Base-by-base conservation (phyloP, 2,329 filamentous ascomycete species). In the Aaosphaeria pasadenensis region DNA sequence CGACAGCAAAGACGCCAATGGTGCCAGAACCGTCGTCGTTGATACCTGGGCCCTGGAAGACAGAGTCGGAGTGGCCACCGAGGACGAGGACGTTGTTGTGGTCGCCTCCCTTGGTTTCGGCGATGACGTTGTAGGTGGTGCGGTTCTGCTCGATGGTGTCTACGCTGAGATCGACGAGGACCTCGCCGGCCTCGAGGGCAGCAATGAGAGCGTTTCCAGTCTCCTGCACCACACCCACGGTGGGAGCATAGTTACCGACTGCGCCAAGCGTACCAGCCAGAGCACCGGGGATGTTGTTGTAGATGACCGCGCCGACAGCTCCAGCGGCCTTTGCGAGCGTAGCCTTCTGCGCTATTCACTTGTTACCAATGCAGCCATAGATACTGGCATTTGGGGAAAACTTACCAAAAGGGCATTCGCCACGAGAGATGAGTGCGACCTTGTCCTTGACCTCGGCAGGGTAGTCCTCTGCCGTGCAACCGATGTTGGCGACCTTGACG, bases 341-440 rank as follows among this genome's bases (percentile, higher is more conserved):
- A 1, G 85, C 85, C 73, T 91, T 91, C 50, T 76, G 69, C 17
- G 82, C 33, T 36, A n/a, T 9, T 9, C 7, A 36, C 9, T 9
- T 36, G 33, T 36, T 36, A 36, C 2, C 7, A 9, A 36, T 36
- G 33, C 33, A 36, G n/a, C 7, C 3, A 36, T 4, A 9, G 33
- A 36, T 36, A 9, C 3, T n/a, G n/a, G n/a, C n/a, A n/a, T n/a
- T n/a, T n/a, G n/a, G 17, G 2, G 3, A 24, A 4, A 9, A 36
- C 11, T 3, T n/a, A n/a, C 11, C 84, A 57, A 91, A 91, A 11
- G 82, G 54, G 63, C 88, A 91, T 1, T 71, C 76, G 45, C 88
- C 88, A 47, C 88, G 83, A 38, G 77, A 74, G 55, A 91, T 77
- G 33, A 91, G 75, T 5, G 84, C 87, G 47, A 91, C 82, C 53